A percentile compares a stretch with the other conserved stretches of the same genome.
phyloP scores from a whole-genome alignment of 768 basidiomycete species.

The Mycena belliarum region DNA sequence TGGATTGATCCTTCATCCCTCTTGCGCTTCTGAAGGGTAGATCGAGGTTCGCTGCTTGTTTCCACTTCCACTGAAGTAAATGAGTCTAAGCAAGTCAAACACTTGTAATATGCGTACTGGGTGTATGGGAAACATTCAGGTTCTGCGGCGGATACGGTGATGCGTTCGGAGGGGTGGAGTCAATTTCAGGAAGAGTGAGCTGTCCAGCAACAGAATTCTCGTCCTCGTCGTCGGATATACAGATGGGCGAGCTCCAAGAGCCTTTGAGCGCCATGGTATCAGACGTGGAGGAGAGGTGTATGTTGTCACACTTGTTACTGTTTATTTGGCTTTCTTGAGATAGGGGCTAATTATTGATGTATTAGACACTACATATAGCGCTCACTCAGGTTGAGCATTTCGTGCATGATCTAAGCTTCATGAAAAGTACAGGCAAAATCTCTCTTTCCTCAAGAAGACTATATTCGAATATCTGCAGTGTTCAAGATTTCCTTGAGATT shows the following conservation, averaged over 20 bases:
- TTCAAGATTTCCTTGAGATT: too few species aligned
- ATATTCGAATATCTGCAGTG: too few species aligned
- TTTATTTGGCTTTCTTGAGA: too few species aligned
- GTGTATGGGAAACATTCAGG: neutral
- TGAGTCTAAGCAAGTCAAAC: neutral
- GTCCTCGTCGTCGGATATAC: slow-evolving; percentile 29
- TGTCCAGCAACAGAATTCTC: slow-evolving; percentile 24
- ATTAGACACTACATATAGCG: too few species aligned
- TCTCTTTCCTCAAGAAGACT: too few species aligned
- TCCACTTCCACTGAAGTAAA: neutral
- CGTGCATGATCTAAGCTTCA: too few species aligned
- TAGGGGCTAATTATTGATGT: too few species aligned
- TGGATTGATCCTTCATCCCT: slow-evolving; percentile 3
- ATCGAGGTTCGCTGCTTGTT: neutral
- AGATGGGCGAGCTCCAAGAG: slow-evolving; percentile 29
- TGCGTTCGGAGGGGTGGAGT: neutral
- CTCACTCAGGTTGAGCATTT: too few species aligned
- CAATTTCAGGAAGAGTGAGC: neutral
- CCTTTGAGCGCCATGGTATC: slow-evolving; percentile 21
- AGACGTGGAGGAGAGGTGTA: neutral
- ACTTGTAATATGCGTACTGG: neutral
- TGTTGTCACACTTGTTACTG: too few species aligned
- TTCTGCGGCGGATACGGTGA: neutral
- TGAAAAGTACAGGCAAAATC: too few species aligned
- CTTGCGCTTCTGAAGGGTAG: slow-evolving; percentile 18